Evolutionary conservation across 192 early-diverging fungal genomes (phyloP).

Genomic region (Coemansia sp.): DNA sequence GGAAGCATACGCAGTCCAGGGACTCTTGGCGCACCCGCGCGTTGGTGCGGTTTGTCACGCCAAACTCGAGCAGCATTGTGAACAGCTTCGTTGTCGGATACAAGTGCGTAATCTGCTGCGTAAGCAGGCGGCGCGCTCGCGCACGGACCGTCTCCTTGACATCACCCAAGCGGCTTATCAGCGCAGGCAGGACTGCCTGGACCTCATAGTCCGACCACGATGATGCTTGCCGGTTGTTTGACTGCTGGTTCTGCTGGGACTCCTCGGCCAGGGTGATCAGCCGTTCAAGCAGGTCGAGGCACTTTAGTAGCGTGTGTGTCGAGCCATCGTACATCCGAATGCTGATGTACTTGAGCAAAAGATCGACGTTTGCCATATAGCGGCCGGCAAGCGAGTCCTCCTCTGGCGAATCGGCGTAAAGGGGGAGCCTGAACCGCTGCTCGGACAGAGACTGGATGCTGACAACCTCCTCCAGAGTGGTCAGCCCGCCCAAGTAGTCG

Average conservation of each 20-base stretch:
- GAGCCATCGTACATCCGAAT: conserved; percentile 90
- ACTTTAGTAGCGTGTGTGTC: conserved; percentile 79
- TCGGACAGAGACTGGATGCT: conserved; percentile 33
- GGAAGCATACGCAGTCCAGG: conserved; percentile 66
- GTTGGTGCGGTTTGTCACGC: conserved; percentile 66
- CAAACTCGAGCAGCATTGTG: conserved; percentile 59
- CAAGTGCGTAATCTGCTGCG: conserved; percentile 63
- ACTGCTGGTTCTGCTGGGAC: conserved; percentile 21
- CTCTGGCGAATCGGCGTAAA: conserved; percentile 26
- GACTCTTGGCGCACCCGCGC: conserved; percentile 74
- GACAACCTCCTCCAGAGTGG: conserved; percentile 62
- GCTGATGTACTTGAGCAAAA: conserved; percentile 82
- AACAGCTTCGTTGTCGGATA: conserved; percentile 80
- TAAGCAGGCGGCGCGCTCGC: conserved; percentile 60
- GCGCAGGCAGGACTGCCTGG: conserved; percentile 61
- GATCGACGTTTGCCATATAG: conserved; percentile 66
- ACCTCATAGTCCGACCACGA: conserved; percentile 78
- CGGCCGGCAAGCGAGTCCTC: conserved; percentile 55
- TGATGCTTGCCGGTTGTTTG: too few species aligned
- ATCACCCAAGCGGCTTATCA: conserved; percentile 69
- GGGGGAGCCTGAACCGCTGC: conserved; percentile 30
- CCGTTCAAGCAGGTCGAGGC: conserved; percentile 75
- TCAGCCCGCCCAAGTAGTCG: conserved; percentile 64
- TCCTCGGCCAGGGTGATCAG: conserved; percentile 61
- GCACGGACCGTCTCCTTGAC: conserved; percentile 75